Percentiles rank a stretch among this genome's conserved stretches.
Evolutionary conservation across 2,329 filamentous ascomycete genomes (phyloP).

Genomic region (Clarireedia hainanense): DNA sequence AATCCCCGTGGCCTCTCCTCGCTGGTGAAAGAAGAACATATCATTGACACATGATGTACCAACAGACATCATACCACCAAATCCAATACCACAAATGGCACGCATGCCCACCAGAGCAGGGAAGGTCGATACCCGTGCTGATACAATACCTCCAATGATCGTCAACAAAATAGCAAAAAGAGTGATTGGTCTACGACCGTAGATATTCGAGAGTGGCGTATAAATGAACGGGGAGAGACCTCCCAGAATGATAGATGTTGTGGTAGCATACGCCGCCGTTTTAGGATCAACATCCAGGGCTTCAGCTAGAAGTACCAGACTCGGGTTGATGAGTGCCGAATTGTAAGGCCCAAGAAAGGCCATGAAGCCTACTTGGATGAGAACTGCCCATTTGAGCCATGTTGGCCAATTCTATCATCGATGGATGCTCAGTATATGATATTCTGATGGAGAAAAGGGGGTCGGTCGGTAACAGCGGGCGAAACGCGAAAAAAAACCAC

Average conservation of each 20-base stretch:
- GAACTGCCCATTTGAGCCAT: constrained; percentile 28
- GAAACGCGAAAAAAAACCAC: not conserved
- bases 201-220: constrained; percentile 23
- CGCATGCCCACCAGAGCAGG: constrained; percentile 21
- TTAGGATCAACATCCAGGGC: constrained; percentile 19
- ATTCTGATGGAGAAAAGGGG: not conserved
- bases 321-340: constrained; percentile 25
- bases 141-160: constrained; percentile 23
- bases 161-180: constrained; percentile 23
- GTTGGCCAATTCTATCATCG: constrained; percentile 24
- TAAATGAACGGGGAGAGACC: constrained; percentile 26
- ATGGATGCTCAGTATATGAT: not conserved
- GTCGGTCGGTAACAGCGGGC: not conserved
- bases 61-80: constrained; percentile 27
- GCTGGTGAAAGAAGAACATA: constrained; percentile 27
- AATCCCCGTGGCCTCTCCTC: constrained; percentile 26
- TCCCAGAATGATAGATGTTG: constrained; percentile 24
- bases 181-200: constrained; percentile 26
- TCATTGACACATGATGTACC: constrained; percentile 26
- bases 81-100: constrained; percentile 23
- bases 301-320: constrained; percentile 22
- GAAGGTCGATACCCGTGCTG: constrained; percentile 19
- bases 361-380: constrained; percentile 28
- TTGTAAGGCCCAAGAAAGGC: constrained; percentile 27
- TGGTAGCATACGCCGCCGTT: constrained; percentile 25